These are phyloP conservation scores for Elaeagnus macrophylla DNA, from an alignment of 306 rosid species.

Conservation along the genomic window DNA sequence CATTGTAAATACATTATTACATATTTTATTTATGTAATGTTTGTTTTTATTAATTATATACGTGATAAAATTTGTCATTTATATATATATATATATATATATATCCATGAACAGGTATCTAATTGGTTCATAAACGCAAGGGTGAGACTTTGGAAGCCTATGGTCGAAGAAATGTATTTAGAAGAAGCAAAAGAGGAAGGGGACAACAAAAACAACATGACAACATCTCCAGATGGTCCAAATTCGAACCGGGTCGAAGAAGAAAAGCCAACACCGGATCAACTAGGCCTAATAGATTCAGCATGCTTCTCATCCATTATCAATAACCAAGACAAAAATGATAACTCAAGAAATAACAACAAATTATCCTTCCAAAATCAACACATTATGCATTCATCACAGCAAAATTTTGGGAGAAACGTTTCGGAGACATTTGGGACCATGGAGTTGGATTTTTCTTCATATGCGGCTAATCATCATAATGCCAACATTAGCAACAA, in stretches of 20 bases:
- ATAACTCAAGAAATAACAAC: slow-evolving; percentile 17
- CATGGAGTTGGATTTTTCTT: slow-evolving; percentile 62
- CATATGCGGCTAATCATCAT: slow-evolving; percentile 35
- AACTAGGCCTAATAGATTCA: slow-evolving; percentile 49
- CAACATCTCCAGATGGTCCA: slow-evolving; percentile 38
- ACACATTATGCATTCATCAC: slow-evolving; percentile 22
- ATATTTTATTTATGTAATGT: too few species aligned
- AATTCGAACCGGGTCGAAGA: slow-evolving; percentile 24
- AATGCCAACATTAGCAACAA: slow-evolving; percentile 13
- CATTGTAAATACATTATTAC: too few species aligned
- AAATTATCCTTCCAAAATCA: slow-evolving; percentile 23
- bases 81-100: slow-evolving; percentile 4
- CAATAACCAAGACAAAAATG: slow-evolving; percentile 36
- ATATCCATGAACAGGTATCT: slow-evolving; percentile 47
- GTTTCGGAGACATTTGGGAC: slow-evolving; percentile 40
- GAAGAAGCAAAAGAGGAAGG: slow-evolving; percentile 71
- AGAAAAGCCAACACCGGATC: slow-evolving; percentile 39
- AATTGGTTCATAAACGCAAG: slow-evolving; percentile 98
- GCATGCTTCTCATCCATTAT: slow-evolving; percentile 62
- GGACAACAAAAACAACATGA: slow-evolving; percentile 2
- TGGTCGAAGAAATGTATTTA: slow-evolving; percentile 90
- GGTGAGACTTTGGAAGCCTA: slow-evolving; percentile 97
- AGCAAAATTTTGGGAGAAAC: slow-evolving; percentile 28
- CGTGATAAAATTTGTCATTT: slow-evolving; percentile 16
- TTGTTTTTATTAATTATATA: neutral